Evolutionary conservation across 345 rosid genomes (phyloP).

Genomic region (Citrus reticulata): DNA sequence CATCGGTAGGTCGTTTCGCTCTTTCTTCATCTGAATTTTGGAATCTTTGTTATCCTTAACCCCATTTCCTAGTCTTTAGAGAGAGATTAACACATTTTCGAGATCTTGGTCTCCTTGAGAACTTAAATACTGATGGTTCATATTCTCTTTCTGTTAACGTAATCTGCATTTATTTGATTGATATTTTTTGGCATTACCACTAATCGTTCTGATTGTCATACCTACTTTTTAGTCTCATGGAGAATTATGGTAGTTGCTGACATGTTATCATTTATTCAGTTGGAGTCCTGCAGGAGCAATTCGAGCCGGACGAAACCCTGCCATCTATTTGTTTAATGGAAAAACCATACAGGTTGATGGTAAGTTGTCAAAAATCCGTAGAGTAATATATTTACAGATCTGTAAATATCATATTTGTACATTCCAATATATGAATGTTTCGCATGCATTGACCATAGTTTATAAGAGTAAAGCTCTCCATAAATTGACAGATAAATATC

Average conservation of each 20-base stretch:
- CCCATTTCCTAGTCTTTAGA: too few relatives aligned
- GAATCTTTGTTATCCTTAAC: background rate
- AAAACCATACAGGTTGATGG: conserved; percentile 65
- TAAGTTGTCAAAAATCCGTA: conserved; percentile 23
- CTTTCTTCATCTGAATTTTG: background rate
- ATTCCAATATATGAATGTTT: background rate
- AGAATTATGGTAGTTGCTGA: conserved; percentile 11
- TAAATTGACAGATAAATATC: background rate
- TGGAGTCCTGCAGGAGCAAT: conserved; percentile 98
- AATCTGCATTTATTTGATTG: background rate
- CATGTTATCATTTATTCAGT: conserved; percentile 37
- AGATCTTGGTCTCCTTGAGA: background rate
- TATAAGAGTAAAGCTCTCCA: background rate
- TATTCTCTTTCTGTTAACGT: background rate
- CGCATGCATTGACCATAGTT: background rate
- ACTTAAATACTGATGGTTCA: background rate
- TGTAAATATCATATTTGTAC: background rate
- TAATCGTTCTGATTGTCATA: background rate
- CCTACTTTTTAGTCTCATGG: background rate
- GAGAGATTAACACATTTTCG: background rate
- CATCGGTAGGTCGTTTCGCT: background rate
- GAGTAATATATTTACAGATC: background rate
- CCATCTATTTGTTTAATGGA: conserved; percentile 53
- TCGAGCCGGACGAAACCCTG: conserved; percentile 74
- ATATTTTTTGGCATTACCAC: background rate